A percentile compares a stretch with the other conserved stretches of the same genome.
These are phyloP conservation scores for Vitis hybrid DNA, from an alignment of 177 flowering plant genomes.

Conservation along the genomic window DNA sequence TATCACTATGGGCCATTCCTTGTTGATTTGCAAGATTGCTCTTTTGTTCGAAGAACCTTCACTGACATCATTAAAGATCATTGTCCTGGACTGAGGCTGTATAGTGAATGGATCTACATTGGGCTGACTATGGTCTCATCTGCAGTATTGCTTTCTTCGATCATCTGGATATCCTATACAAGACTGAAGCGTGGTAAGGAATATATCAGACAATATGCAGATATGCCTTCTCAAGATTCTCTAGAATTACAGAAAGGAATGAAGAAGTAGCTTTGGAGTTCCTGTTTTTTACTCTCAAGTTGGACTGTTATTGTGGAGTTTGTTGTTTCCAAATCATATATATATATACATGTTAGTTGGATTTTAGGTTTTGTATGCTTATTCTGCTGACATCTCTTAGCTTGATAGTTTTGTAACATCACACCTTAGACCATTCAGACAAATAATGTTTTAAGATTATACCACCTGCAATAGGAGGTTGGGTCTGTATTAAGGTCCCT, in stretches of 20 bases:
- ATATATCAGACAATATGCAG: conserved; percentile 7
- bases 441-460: too few species aligned
- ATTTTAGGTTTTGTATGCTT: too few species aligned
- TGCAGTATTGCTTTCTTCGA: conserved; percentile 29
- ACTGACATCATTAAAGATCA: conserved; percentile 11
- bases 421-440: too few species aligned
- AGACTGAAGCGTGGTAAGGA: conserved; percentile 21
- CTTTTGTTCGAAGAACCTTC: conserved; percentile 20
- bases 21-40: conserved; percentile 26
- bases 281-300: neutral
- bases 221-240: neutral
- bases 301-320: too few species aligned
- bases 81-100: conserved; percentile 27
- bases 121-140: conserved; percentile 27
- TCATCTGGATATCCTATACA: conserved; percentile 30
- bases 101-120: conserved; percentile 24
- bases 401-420: too few species aligned
- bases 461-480: too few species aligned
- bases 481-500: too few species aligned
- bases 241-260: neutral
- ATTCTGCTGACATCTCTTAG: too few species aligned
- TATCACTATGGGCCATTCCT: conserved; percentile 28
- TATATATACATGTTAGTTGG: too few species aligned
- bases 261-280: neutral
- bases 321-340: too few species aligned